Percentiles rank a stretch among this genome's conserved stretches.
These are phyloP conservation scores for Vinca major DNA, from an alignment of 305 asterid species.

Conservation along the genomic window DNA sequence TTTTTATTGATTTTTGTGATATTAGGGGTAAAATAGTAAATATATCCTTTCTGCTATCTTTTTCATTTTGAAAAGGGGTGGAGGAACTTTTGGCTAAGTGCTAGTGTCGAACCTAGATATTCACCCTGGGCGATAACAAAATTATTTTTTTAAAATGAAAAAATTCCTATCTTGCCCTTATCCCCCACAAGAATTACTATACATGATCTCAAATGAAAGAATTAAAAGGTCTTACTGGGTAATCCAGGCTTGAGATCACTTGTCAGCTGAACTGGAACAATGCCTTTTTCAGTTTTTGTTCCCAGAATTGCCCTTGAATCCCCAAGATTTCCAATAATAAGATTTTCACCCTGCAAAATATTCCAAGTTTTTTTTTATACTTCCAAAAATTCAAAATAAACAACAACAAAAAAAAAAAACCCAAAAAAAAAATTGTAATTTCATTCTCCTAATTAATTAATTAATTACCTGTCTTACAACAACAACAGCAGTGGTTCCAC, in stretches of 20 bases:
- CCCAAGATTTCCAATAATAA: conserved; percentile 70
- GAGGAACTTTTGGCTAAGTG: no score
- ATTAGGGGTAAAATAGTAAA: no score
- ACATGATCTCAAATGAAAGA: background rate
- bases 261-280: conserved; percentile 53
- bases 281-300: conserved; percentile 39
- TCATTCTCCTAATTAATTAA: no score
- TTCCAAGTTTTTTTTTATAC: background rate
- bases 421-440: no score
- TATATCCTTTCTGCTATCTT: no score
- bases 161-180: no score
- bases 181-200: background rate
- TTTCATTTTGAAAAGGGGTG: no score
- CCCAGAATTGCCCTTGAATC: conserved; percentile 79
- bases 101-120: no score
- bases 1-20: no score
- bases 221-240: conserved; percentile 36
- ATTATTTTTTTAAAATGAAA: no score
- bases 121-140: no score
- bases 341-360: conserved; percentile 48
- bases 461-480: conserved; percentile 56
- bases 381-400: background rate
- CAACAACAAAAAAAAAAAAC: no score
- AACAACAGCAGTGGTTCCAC: conserved; percentile 72
- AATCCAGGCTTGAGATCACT: conserved; percentile 78